These are phyloP conservation scores for Populus euphratica DNA, from an alignment of 345 rosid species.

Conservation along the genomic window DNA sequence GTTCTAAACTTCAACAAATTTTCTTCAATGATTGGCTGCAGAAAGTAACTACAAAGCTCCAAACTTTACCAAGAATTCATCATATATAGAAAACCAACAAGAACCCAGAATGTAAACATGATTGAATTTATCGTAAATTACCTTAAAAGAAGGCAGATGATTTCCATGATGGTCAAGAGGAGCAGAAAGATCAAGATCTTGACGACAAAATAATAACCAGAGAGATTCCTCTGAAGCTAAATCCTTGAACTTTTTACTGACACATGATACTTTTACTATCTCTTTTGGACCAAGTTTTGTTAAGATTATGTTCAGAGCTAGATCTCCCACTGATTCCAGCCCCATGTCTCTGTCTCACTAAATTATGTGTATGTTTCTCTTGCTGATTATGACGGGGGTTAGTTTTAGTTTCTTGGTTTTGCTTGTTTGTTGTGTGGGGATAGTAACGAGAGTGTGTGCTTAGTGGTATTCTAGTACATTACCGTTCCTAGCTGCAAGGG, in stretches of 20 bases:
- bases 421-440: background rate
- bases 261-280: slow-evolving; percentile 49
- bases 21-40: background rate
- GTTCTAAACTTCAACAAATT: background rate
- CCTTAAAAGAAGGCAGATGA: slow-evolving; percentile 69
- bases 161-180: slow-evolving; percentile 67
- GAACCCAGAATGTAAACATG: background rate
- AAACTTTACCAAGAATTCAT: background rate
- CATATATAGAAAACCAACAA: background rate
- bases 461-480: background rate
- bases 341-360: slow-evolving; percentile 31
- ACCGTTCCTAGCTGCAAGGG: too few relatives aligned
- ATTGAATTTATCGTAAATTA: background rate
- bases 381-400: background rate
- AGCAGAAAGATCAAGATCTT: slow-evolving; percentile 56
- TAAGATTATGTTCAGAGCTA: slow-evolving; percentile 51
- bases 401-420: background rate
- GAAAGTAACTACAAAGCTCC: background rate
- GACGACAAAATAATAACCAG: slow-evolving; percentile 61
- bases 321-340: slow-evolving; percentile 60
- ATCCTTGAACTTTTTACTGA: slow-evolving; percentile 44
- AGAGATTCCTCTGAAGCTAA: slow-evolving; percentile 65
- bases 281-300: slow-evolving; percentile 48
- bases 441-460: background rate
- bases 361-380: background rate